These are phyloP conservation scores for Cupressus sempervirens DNA, from an alignment of 75 land plant species.

Conservation along the genomic window DNA sequence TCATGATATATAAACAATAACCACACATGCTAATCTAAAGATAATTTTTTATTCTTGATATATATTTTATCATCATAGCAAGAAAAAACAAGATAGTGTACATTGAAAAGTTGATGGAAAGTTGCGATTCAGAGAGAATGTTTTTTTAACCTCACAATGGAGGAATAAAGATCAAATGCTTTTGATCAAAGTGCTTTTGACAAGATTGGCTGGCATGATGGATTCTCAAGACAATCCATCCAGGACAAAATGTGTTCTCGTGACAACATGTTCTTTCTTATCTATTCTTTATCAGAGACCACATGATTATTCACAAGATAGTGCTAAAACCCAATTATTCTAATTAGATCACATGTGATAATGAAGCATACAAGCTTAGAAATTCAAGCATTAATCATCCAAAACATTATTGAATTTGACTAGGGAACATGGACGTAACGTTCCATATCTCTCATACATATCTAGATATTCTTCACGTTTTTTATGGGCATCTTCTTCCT, in stretches of 20 bases:
- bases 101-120: background rate
- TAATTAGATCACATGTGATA: background rate
- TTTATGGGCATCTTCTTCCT: background rate
- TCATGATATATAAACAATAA: too few relatives aligned
- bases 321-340: background rate
- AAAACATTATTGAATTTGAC: background rate
- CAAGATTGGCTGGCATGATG: background rate
- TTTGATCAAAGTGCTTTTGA: background rate
- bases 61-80: too few relatives aligned
- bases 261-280: background rate
- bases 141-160: background rate
- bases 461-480: background rate
- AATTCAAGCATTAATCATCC: background rate
- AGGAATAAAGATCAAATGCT: background rate
- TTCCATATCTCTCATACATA: background rate
- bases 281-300: background rate
- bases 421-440: background rate
- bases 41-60: too few relatives aligned
- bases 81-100: too few relatives aligned
- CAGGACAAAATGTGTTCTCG: background rate
- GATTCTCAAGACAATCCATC: background rate
- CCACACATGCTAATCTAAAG: too few relatives aligned
- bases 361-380: too few relatives aligned
- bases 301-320: background rate
- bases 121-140: background rate